phyloP scores from a whole-genome alignment of 345 rosid genomes.

The Aethionema arabicum region DNA sequence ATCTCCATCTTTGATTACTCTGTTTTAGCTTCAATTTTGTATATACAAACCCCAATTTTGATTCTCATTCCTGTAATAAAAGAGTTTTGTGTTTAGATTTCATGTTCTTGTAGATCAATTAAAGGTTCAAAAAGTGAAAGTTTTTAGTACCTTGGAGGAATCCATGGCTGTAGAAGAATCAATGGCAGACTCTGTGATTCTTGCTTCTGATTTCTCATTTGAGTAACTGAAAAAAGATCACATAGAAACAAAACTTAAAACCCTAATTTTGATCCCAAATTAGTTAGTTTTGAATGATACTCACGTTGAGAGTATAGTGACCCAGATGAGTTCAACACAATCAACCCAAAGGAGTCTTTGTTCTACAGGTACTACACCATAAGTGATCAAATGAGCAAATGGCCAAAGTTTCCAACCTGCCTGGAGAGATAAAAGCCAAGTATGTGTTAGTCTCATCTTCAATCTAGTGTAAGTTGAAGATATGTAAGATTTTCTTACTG shows the following conservation, averaged over 20 bases:
- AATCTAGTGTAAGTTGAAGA: too few species aligned
- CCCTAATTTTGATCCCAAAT: not conserved
- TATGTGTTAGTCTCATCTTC: constrained; percentile 22
- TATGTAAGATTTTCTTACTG: constrained; percentile 47
- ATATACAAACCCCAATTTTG: constrained; percentile 9
- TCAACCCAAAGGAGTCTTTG: constrained; percentile 99
- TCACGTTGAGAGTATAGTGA: constrained; percentile 96
- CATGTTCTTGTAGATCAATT: constrained; percentile 1
- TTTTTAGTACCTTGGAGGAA: constrained; percentile 54
- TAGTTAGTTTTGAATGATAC: constrained; percentile 27
- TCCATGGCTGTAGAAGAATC: constrained; percentile 43
- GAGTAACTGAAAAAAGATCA: constrained; percentile 51
- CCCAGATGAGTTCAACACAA: constrained; percentile 95
- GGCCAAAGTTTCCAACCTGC: constrained; percentile 99
- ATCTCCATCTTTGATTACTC: constrained; percentile 21
- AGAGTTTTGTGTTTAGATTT: not conserved
- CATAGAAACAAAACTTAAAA: constrained; percentile 12
- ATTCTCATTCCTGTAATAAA: constrained; percentile 34
- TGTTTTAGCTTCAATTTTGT: constrained; percentile 23
- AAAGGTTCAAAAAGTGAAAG: not conserved
- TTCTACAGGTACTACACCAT: constrained; percentile 85
- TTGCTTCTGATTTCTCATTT: constrained; percentile 92
- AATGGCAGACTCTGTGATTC: constrained; percentile 50
- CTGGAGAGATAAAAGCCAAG: constrained; percentile 40
- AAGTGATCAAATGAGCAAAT: constrained; percentile 91